A percentile compares a stretch with the other conserved stretches of the same genome.
Conservation (phyloP, 176 grass and related monocot species). For the Ananas comosus region DNA sequence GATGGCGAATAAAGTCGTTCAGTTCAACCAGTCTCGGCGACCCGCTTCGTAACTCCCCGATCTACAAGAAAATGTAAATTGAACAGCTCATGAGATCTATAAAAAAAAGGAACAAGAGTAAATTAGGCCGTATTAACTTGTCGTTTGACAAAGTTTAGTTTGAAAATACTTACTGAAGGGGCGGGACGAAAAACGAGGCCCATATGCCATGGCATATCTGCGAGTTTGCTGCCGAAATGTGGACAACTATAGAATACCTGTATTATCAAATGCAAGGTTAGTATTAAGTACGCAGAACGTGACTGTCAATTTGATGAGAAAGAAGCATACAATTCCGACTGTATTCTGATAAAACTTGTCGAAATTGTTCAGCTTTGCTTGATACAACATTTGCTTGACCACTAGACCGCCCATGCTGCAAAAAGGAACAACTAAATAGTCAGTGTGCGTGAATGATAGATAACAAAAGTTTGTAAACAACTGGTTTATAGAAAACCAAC, state of each 20-base stretch:
- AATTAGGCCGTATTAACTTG: not conserved
- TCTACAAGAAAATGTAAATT: conserved; percentile 32
- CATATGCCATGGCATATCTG: conserved; percentile 99
- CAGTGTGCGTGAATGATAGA: not conserved
- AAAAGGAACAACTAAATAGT: conserved; percentile 22
- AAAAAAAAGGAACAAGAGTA: conserved; percentile 14
- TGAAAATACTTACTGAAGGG: conserved; percentile 50
- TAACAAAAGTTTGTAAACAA: too few species aligned
- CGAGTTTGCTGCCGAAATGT: conserved; percentile 97
- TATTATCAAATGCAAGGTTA: conserved; percentile 2
- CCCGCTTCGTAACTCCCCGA: conserved; percentile 92
- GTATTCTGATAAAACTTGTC: conserved; percentile 74
- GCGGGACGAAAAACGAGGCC: conserved; percentile 88
- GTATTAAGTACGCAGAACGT: not conserved
- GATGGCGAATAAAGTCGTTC: conserved; percentile 72
- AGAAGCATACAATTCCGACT: conserved; percentile 61
- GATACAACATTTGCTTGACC: conserved; percentile 89
- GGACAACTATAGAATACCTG: conserved; percentile 98
- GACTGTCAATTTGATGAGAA: not conserved
- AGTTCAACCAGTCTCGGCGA: conserved; percentile 81
- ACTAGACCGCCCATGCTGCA: conserved; percentile 94
- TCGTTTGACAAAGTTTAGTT: not conserved
- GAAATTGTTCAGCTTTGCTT: conserved; percentile 80
- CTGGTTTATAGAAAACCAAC: too few species aligned
- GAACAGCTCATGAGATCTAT: not conserved